Conservation (phyloP, 176 grass and related monocot species). For the maize (Zea mays) region Zm-B73-REFERENCE-NAM-5.0 NC_050102.1:126581001-126581500, state of each 20-base stretch:
- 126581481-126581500: neutral
- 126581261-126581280: slow-evolving; percentile 48
- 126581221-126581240: slow-evolving; percentile 56
- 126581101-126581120: slow-evolving; percentile 23
- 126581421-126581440: too few species aligned
- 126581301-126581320: neutral
- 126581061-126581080: neutral
- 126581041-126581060: neutral
- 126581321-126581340: too few species aligned
- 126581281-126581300: slow-evolving; percentile 20
- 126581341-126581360: too few species aligned
- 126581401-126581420: neutral
- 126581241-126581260: slow-evolving; percentile 63
- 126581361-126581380: neutral
- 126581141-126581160: too few species aligned
- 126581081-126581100: slow-evolving; percentile 40
- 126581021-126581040: neutral
- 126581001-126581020: neutral
- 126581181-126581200: slow-evolving; percentile 42
- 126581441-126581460: neutral
- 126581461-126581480: neutral
- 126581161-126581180: too few species aligned
- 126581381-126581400: neutral
- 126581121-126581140: neutral
- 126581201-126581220: slow-evolving; percentile 46